phyloP scores from a whole-genome alignment of 192 early-diverging fungal genomes.

The Pilobolus umbonatus region DNA sequence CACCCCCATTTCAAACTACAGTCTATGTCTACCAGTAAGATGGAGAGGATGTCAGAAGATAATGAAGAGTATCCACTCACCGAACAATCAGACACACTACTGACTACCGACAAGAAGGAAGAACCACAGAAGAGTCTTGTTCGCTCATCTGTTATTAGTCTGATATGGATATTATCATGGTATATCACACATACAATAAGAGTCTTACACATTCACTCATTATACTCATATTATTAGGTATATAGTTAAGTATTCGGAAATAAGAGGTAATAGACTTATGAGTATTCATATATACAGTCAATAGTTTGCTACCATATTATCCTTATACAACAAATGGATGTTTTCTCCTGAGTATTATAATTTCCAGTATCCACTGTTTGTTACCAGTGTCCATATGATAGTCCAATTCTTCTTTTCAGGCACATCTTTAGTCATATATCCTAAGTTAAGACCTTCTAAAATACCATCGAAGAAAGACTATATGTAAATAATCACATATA shows the following conservation, averaged over 20 bases:
- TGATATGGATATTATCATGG: slow-evolving; percentile 26
- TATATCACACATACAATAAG: not conserved
- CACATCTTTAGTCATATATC: slow-evolving; percentile 53
- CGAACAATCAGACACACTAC: not conserved
- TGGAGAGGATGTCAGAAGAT: slow-evolving; percentile 12
- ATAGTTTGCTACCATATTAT: slow-evolving; percentile 61
- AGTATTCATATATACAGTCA: not conserved
- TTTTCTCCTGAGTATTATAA: slow-evolving; percentile 77
- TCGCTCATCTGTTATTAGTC: slow-evolving; percentile 15
- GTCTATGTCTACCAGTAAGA: too few species aligned
- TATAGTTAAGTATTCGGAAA: not conserved
- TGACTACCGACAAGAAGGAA: not conserved
- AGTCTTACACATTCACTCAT: not conserved
- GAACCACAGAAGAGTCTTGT: slow-evolving; percentile 7
- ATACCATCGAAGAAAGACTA: slow-evolving; percentile 49
- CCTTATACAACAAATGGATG: slow-evolving; percentile 93
- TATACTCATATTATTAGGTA: slow-evolving; percentile 7
- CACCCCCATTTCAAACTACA: too few species aligned
- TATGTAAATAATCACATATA: slow-evolving; percentile 24
- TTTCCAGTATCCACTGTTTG: slow-evolving; percentile 86
- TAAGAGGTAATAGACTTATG: not conserved
- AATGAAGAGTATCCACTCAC: slow-evolving; percentile 10
- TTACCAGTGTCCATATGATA: slow-evolving; percentile 78
- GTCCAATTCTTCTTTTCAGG: slow-evolving; percentile 70
- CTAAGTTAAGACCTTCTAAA: slow-evolving; percentile 55